Conservation (phyloP, 2,329 filamentous ascomycete species). For the Cladobotryum mycophilum region DNA sequence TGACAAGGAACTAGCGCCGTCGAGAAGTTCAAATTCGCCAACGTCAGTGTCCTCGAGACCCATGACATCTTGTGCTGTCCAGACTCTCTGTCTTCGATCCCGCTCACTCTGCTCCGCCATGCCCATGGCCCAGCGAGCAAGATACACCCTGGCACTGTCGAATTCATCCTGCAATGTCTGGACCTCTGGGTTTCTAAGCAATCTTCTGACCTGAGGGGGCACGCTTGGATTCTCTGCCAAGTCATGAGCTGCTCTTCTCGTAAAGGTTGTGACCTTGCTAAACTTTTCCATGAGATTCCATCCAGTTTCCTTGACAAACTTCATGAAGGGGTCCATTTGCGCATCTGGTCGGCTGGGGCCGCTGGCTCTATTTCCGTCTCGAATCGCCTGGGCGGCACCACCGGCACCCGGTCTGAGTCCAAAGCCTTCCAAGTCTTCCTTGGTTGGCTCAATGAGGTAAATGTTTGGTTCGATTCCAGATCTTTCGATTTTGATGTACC, state of each 20-base stretch:
- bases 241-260: slow-evolving; percentile 82
- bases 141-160: slow-evolving; percentile 88
- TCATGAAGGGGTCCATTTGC: slow-evolving; percentile 86
- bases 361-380: slow-evolving; percentile 24
- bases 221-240: slow-evolving; percentile 86
- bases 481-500: slow-evolving; percentile 76
- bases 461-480: slow-evolving; percentile 83
- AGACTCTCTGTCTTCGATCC: slow-evolving; percentile 79
- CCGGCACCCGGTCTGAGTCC: slow-evolving; percentile 52
- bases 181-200: slow-evolving; percentile 88
- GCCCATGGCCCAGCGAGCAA: slow-evolving; percentile 97
- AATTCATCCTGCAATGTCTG: slow-evolving; percentile 96
- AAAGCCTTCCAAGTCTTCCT: slow-evolving; percentile 80
- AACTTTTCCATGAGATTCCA: slow-evolving; percentile 98
- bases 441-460: slow-evolving; percentile 81
- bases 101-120: slow-evolving; percentile 94
- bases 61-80: slow-evolving; percentile 86
- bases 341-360: slow-evolving; percentile 50
- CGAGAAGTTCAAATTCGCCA: slow-evolving; percentile 90
- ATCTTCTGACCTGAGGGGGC: slow-evolving; percentile 76
- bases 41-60: slow-evolving; percentile 93
- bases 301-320: slow-evolving; percentile 86
- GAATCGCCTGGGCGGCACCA: slow-evolving; percentile 16
- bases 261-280: slow-evolving; percentile 95
- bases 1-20: slow-evolving; percentile 67